These are phyloP conservation scores for Eucalyptus regnans DNA, from an alignment of 345 rosid species.

Conservation along the genomic window DNA sequence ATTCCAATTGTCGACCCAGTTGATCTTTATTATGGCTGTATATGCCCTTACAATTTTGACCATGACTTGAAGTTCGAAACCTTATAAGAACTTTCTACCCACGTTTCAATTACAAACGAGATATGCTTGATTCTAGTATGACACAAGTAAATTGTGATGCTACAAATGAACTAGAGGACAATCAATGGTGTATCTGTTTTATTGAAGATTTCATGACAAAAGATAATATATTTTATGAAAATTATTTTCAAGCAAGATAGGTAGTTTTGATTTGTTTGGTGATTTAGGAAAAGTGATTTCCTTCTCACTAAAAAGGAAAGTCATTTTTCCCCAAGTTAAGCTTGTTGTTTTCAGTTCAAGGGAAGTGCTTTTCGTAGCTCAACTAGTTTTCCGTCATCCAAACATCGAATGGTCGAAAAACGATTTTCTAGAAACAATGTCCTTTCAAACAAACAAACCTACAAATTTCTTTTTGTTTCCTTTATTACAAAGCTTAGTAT, in stretches of 20 bases:
- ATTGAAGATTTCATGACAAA: background rate
- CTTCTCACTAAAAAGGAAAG: background rate
- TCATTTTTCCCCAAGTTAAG: no score
- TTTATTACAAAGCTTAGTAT: background rate
- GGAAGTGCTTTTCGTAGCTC: background rate
- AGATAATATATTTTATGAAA: no score
- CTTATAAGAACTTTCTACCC: background rate
- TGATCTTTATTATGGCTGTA: background rate
- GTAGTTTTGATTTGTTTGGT: background rate
- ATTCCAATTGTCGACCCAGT: background rate
- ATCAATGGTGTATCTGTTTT: background rate
- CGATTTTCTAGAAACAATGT: rapidly evolving
- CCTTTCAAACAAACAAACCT: background rate
- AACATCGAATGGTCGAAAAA: background rate
- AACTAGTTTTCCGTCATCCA: background rate
- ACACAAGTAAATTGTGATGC: background rate
- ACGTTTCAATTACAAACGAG: background rate
- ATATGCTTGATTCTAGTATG: background rate
- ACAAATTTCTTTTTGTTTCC: background rate
- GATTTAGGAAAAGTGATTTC: background rate
- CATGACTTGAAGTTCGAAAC: background rate
- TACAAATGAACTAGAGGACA: background rate
- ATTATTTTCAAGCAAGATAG: no score
- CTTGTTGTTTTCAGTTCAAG: no score
- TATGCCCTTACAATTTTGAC: background rate